Evolutionary conservation across 495 filamentous ascomycete genomes (phyloP), one percentile per base, ranked within the genome.

Genomic region (Staphylotrichum tortipilum): DNA sequence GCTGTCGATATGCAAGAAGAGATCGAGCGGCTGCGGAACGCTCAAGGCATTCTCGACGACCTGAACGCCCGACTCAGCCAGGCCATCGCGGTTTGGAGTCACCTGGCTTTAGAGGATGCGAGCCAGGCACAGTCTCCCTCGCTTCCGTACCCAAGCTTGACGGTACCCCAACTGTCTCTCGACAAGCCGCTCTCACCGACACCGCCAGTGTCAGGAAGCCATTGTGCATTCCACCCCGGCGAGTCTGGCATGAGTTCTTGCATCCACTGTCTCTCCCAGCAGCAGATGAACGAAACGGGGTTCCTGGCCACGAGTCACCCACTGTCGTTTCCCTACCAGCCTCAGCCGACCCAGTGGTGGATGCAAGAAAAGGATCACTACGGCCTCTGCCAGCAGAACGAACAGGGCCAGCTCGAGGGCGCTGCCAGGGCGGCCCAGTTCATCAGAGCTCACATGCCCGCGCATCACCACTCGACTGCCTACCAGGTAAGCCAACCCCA

Each of bases 351-450:
- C 19, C 24, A 3, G 3, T 49, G 36, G 46, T 49, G 46, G 46
- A 40, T 49, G 46, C 26, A 49, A 23, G 26, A 40, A 7, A 18
- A 24, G 12, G 10, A 22, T n/a, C 46, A 49, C 12, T 40, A 49
- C 36, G 46, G 11, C 12, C 26, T 49, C 9, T 29, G 36, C 35
- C 28, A 40, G 18, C 46, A 26, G 5, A 10, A 2, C 18, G 46
- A 49, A 9, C 46, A 49, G 11, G 18, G 12, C 6, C 36, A 23
- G 28, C 35, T 40, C 2, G 46, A 40, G 33, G 17, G 14, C 7
- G 12, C 46, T 10, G 46, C 35, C 2, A 22, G 29, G 11, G 46
- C 36, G 9, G 46, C 29, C 7, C 46, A 40, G 14, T 33, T 40
- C 18, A 31, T 31, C 46, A 7, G 46, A 6, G 7, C 11, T 14